phyloP scores from a whole-genome alignment of 345 rosid genomes.

The Eutrema japonicum region DNA sequence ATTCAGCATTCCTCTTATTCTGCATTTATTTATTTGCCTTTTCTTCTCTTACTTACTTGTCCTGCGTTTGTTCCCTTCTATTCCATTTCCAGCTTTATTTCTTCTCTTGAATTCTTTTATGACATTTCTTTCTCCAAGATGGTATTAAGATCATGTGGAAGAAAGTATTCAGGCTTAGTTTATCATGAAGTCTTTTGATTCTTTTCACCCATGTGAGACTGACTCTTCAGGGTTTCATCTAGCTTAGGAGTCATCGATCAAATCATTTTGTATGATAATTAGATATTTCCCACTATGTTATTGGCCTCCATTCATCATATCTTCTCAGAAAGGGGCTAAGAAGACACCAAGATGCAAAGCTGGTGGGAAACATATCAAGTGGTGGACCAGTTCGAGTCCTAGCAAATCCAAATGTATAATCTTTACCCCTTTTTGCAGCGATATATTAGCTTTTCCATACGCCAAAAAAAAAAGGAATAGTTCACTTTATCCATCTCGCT shows the following conservation, averaged over 20 bases:
- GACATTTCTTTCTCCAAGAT: background rate
- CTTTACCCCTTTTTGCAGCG: conserved; percentile 44
- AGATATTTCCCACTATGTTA: background rate
- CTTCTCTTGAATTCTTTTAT: background rate
- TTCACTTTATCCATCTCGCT: conserved; percentile 25
- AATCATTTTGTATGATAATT: background rate
- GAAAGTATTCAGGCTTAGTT: conserved; percentile 7
- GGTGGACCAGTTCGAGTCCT: conserved; percentile 61
- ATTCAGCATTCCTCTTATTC: conserved; percentile 11
- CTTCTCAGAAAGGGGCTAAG: conserved; percentile 44
- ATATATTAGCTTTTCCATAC: conserved; percentile 39
- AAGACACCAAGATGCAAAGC: conserved; percentile 45
- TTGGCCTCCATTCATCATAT: background rate
- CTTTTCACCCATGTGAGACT: background rate
- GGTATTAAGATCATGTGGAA: conserved; percentile 6
- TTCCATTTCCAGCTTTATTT: background rate
- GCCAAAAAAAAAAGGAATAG: conserved; percentile 20
- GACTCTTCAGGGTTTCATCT: background rate
- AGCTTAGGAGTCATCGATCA: background rate
- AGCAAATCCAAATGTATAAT: conserved; percentile 76
- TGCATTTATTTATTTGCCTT: background rate
- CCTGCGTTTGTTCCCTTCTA: background rate
- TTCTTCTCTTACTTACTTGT: background rate
- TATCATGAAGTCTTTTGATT: background rate
- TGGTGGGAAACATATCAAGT: conserved; percentile 48